Conservation (phyloP, 345 rosid genomes). For the Pistacia atlantica region DNA sequence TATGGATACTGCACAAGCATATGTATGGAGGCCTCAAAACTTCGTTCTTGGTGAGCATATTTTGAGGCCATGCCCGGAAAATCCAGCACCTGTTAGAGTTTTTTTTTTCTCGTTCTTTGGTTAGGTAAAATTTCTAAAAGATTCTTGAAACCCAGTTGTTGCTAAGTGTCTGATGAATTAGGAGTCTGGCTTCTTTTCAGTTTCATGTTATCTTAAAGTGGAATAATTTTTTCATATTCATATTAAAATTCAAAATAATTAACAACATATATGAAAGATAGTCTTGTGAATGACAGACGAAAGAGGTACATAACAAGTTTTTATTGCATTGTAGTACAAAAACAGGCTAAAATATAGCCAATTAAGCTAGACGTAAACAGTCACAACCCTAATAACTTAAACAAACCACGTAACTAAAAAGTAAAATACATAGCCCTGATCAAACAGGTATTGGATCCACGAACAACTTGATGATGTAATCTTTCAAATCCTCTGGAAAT, state of each 20-base stretch:
- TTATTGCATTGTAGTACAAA: no score
- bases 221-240: no score
- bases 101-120: background rate
- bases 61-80: slow-evolving; percentile 84
- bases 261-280: no score
- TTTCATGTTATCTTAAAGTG: background rate
- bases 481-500: background rate
- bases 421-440: no score
- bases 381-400: no score
- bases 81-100: slow-evolving; percentile 85
- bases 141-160: background rate
- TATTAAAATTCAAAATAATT: no score
- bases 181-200: background rate
- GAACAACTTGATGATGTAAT: background rate
- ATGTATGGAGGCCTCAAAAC: slow-evolving; percentile 99
- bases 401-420: no score
- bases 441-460: background rate
- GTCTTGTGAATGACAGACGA: no score
- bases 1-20: slow-evolving; percentile 84
- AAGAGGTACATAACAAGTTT: no score
- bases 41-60: slow-evolving; percentile 97
- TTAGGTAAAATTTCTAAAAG: background rate
- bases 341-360: no score
- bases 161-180: background rate
- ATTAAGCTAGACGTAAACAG: no score